Base-by-base conservation (phyloP, 2,329 filamentous ascomycete species). In the Gnomoniopsis smithogilvyi region DNA sequence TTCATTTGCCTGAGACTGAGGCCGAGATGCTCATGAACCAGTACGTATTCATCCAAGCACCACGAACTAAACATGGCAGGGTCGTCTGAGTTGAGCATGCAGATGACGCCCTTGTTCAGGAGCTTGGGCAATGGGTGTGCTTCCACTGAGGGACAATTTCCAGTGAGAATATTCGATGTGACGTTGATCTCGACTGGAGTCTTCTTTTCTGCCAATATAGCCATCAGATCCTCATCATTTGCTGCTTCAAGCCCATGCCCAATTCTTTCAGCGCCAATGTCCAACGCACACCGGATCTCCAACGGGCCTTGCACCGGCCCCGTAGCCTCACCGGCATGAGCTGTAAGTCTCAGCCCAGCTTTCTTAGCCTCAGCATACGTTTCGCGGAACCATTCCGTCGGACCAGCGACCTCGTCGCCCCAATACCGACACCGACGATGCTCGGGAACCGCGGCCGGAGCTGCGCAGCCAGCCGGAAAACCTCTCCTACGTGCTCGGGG, bases 131-230 rank as follows among this genome's bases (percentile, higher is more conserved):
- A 38, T 1, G 63, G 63, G 22, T 64, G 61, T n/a, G 51, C 59
- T 33, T 62, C 36, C 24, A 58, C 34, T 0, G 63, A 62, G 2
- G 38, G 26, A 54, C 59, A 63, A 12, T 56, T 47, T 6, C 63
- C 59, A 17, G 61, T 63, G 22, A 62, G n/a, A 26, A 63, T 21
- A 22, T 62, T 64, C 1, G 63, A 63, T 2, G 61, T 64, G 22
- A 63, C 19, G 34, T 63, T 64, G 56, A 64, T 57, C 50, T 63
- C 61, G 10, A 64, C 12, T 21, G 63, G 63, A 36, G 54, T 54
- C 24, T 57, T 54, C 2, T 26, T 48, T 22, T 41, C 8, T 19
- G 51, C 54, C 54, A 63, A 43, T 3, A 55, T 24, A 7, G 8
- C 21, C 59, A 63, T 50, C 22, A 64, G 54, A 15, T 58, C 51